phyloP scores from a whole-genome alignment of 2,329 filamentous ascomycete species.

The Orbilia oligospora region DNA sequence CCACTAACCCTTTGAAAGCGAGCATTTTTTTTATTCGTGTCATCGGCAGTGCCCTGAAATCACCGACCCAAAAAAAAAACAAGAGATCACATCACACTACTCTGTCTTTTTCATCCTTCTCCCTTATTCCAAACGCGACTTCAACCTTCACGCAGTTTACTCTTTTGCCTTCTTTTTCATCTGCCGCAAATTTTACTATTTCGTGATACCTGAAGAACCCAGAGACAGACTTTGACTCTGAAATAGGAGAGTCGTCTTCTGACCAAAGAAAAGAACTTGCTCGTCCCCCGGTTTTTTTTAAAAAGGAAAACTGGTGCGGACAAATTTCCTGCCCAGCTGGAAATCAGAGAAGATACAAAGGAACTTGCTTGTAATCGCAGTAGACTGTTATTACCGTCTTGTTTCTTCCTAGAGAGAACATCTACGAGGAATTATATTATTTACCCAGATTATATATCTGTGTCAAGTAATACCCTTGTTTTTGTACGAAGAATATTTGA shows the following conservation, averaged over 20 bases:
- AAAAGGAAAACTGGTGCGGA: constrained; percentile 6
- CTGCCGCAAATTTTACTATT: constrained; percentile 53
- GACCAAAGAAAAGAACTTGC: constrained; percentile 53
- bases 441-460: constrained; percentile 50
- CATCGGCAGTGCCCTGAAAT: constrained; percentile 62
- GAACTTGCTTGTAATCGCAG: constrained; percentile 61
- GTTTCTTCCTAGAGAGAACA: constrained; percentile 60
- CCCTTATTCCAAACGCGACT: constrained; percentile 22
- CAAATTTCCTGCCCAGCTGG: constrained; percentile 28
- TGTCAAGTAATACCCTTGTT: constrained; percentile 34
- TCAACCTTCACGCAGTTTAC: constrained; percentile 6
- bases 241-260: constrained; percentile 42
- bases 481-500: constrained; percentile 53
- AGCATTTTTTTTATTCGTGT: constrained; percentile 60
- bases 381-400: constrained; percentile 60
- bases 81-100: constrained; percentile 40
- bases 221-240: constrained; percentile 22
- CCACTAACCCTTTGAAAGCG: constrained; percentile 61
- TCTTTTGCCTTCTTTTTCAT: constrained; percentile 37
- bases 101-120: constrained; percentile 30
- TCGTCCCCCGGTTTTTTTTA: constrained; percentile 38
- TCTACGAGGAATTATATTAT: constrained; percentile 33
- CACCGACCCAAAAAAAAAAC: constrained; percentile 42
- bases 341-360: constrained; percentile 23
- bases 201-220: constrained; percentile 60